These are phyloP conservation scores for Russula abietina DNA, from an alignment of 768 basidiomycete species.

Conservation along the genomic window DNA sequence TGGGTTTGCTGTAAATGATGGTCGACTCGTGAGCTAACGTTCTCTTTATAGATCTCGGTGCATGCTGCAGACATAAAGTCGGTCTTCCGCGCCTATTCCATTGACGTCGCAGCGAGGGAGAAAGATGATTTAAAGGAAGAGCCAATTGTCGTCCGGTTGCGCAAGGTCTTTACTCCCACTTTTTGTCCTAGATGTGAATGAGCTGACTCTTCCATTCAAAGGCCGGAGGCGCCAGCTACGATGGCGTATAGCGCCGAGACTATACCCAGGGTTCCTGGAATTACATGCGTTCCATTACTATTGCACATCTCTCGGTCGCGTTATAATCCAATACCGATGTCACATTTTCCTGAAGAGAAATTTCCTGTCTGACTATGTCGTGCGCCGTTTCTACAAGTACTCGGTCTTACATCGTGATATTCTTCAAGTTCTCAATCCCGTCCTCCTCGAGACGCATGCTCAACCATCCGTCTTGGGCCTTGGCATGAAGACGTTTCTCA, in stretches of 20 bases:
- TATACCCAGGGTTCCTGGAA: background rate
- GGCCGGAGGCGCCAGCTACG: conserved; percentile 88
- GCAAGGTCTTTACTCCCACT: conserved; percentile 54
- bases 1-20: background rate
- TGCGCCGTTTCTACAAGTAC: background rate
- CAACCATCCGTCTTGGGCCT: conserved; percentile 78
- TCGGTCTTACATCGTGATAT: conserved; percentile 32
- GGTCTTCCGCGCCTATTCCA: conserved; percentile 69
- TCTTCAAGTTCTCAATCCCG: conserved; percentile 56
- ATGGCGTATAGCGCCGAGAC: conserved; percentile 54
- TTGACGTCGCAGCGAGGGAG: conserved; percentile 83
- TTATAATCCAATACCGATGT: background rate
- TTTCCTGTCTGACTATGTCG: background rate
- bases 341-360: background rate
- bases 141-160: conserved; percentile 71
- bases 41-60: conserved; percentile 70
- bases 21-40: conserved; percentile 17
- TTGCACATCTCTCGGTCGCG: background rate
- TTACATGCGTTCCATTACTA: background rate
- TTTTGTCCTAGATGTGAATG: conserved; percentile 25
- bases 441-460: conserved; percentile 74
- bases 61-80: conserved; percentile 84
- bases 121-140: conserved; percentile 83
- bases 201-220: conserved; percentile 29
- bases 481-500: conserved; percentile 75